A percentile compares a stretch with the other conserved stretches of the same genome.
phyloP scores from a whole-genome alignment of 2,329 filamentous ascomycete species.

The Ophiostoma perfectum region DNA sequence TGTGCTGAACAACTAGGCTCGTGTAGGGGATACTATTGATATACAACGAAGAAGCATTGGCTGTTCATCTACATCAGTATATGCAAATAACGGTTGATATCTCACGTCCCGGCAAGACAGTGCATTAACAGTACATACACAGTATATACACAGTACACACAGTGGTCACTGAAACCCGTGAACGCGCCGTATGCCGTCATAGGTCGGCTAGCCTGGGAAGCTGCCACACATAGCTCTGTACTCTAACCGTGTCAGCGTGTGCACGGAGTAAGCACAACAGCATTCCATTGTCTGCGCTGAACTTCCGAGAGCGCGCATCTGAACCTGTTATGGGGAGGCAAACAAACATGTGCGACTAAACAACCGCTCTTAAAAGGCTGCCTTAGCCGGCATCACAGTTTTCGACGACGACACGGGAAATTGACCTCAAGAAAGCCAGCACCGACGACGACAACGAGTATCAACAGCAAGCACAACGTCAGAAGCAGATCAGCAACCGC shows the following conservation, averaged over 20 bases:
- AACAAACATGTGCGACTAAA: neutral
- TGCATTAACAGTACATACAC: neutral
- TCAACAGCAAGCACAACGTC: neutral
- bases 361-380: neutral
- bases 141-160: neutral
- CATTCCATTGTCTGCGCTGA: neutral
- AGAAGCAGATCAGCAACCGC: neutral
- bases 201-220: constrained; percentile 10
- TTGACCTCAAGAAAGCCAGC: neutral
- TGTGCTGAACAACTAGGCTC: too few species aligned
- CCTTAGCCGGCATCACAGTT: neutral
- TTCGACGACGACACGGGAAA: neutral
- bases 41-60: too few species aligned
- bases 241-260: neutral
- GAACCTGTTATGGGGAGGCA: neutral
- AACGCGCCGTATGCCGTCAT: constrained; percentile 19
- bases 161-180: neutral
- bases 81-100: neutral
- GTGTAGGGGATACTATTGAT: too few species aligned
- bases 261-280: neutral
- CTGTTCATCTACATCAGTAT: too few species aligned
- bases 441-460: neutral
- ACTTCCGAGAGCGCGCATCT: neutral
- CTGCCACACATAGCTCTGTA: constrained; percentile 10
- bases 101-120: neutral